Evolutionary conservation across 2,329 filamentous ascomycete genomes (phyloP).

Genomic region (Intubia oerlemansii): DNA sequence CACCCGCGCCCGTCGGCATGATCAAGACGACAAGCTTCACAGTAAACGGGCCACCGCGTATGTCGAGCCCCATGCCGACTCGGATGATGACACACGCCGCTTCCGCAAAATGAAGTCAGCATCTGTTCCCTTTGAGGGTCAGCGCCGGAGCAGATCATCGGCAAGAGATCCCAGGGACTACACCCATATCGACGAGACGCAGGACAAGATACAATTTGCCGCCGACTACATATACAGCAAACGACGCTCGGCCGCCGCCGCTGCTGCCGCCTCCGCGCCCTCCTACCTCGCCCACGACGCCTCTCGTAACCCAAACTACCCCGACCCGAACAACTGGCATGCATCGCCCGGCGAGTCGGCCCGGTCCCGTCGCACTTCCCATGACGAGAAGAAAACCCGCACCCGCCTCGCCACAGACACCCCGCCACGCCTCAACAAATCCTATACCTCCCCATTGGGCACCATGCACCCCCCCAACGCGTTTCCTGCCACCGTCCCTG

Average conservation of each 20-base stretch:
- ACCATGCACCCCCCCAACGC: constrained; percentile 6
- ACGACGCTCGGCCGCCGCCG: constrained; percentile 1
- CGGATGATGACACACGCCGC: constrained; percentile 10
- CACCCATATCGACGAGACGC: too few species aligned
- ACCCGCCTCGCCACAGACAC: neutral
- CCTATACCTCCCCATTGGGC: constrained; percentile 7
- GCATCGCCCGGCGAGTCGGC: neutral
- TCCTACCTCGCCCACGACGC: too few species aligned
- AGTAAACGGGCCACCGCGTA: constrained; percentile 9
- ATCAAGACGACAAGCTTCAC: constrained; percentile 12
- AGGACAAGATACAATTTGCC: constrained; percentile 3
- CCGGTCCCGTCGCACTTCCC: constrained; percentile 5
- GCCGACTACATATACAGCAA: constrained; percentile 8
- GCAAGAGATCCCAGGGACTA: too few species aligned
- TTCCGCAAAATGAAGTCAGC: constrained; percentile 10
- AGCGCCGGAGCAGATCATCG: too few species aligned
- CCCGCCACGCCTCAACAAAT: constrained; percentile 11
- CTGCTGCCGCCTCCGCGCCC: too few species aligned
- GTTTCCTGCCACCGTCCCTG: neutral
- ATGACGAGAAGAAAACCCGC: constrained; percentile 7
- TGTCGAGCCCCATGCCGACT: constrained; percentile 9
- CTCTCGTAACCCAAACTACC: constrained; percentile 5
- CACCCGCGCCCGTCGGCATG: constrained; percentile 10
- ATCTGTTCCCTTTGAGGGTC: neutral
- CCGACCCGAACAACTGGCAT: constrained; percentile 7